Evolutionary conservation across 192 early-diverging fungal genomes (phyloP).

Genomic region (Radiomyces spectabilis): DNA sequence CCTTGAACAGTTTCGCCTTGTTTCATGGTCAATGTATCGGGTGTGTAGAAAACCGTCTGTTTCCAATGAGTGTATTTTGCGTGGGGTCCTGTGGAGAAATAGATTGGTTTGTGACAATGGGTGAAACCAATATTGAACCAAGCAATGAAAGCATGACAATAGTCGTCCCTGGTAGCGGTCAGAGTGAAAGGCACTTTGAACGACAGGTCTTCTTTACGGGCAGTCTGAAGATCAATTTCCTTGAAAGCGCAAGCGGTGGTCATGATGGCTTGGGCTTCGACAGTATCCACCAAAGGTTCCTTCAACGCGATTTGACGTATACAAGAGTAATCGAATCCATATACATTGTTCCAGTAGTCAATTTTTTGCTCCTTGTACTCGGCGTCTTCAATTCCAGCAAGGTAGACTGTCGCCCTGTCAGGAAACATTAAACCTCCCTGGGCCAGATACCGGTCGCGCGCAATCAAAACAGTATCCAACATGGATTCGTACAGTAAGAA

Average conservation of each 20-base stretch:
- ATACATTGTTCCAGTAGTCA: conserved; percentile 82
- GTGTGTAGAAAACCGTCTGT: conserved; percentile 96
- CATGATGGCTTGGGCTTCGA: conserved; percentile 79
- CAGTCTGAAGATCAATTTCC: conserved; percentile 71
- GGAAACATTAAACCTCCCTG: conserved; percentile 90
- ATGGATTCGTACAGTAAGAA: conserved; percentile 97
- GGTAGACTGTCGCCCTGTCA: conserved; percentile 78
- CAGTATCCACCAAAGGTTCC: conserved; percentile 94
- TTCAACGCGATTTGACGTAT: conserved; percentile 82
- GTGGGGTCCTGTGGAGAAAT: conserved; percentile 76
- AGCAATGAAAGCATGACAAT: conserved; percentile 85
- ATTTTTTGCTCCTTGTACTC: conserved; percentile 55
- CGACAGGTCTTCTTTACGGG: conserved; percentile 79
- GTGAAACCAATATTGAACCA: conserved; percentile 98
- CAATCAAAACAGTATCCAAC: conserved; percentile 98
- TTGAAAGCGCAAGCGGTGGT: conserved; percentile 74
- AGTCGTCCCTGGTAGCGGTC: conserved; percentile 70
- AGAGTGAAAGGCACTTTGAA: conserved; percentile 84
- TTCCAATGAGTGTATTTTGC: conserved; percentile 98
- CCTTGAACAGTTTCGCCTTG: conserved; percentile 58
- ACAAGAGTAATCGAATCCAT: conserved; percentile 94
- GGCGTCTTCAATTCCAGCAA: conserved; percentile 90
- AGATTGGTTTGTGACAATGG: conserved; percentile 81
- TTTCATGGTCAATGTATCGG: conserved; percentile 62
- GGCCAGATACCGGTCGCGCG: conserved; percentile 87